phyloP scores from a whole-genome alignment of 495 filamentous ascomycete genomes.

The Talaromyces trachyspermus region DNA sequence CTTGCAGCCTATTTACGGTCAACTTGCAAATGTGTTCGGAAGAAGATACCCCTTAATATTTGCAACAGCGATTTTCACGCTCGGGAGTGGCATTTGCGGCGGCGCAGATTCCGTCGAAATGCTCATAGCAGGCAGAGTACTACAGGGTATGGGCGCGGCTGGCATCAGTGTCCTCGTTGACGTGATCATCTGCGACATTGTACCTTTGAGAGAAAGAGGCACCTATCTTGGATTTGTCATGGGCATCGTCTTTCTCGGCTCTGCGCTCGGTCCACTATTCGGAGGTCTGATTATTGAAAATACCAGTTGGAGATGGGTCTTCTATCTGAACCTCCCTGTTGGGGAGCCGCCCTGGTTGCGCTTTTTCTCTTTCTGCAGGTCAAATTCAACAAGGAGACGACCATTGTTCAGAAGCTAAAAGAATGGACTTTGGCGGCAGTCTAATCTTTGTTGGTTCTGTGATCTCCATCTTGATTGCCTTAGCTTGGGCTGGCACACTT shows the following conservation, averaged over 20 bases:
- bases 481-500: slow-evolving; percentile 43
- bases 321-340: slow-evolving; percentile 6
- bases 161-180: slow-evolving; percentile 50
- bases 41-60: slow-evolving; percentile 32
- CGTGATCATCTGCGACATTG: slow-evolving; percentile 27
- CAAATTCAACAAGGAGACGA: neutral
- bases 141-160: slow-evolving; percentile 18
- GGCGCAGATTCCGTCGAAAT: slow-evolving; percentile 25
- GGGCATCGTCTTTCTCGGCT: neutral
- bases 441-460: slow-evolving; percentile 35
- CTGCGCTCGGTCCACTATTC: neutral
- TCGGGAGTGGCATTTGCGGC: slow-evolving; percentile 35
- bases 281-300: slow-evolving; percentile 1
- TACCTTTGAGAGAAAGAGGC: slow-evolving; percentile 2
- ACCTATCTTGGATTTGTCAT: neutral
- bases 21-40: slow-evolving; percentile 42
- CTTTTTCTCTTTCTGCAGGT: slow-evolving; percentile 14
- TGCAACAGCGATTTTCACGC: slow-evolving; percentile 28
- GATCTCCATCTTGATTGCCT: slow-evolving; percentile 38
- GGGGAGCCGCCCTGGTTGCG: slow-evolving; percentile 6
- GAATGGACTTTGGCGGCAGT: slow-evolving; percentile 45
- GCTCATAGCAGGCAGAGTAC: slow-evolving; percentile 13
- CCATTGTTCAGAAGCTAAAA: neutral
- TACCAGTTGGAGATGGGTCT: slow-evolving; percentile 3
- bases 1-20: slow-evolving; percentile 23